Base-by-base conservation (phyloP, 495 filamentous ascomycete genomes). In the Pseudoneurospora amorphoporcata region DNA sequence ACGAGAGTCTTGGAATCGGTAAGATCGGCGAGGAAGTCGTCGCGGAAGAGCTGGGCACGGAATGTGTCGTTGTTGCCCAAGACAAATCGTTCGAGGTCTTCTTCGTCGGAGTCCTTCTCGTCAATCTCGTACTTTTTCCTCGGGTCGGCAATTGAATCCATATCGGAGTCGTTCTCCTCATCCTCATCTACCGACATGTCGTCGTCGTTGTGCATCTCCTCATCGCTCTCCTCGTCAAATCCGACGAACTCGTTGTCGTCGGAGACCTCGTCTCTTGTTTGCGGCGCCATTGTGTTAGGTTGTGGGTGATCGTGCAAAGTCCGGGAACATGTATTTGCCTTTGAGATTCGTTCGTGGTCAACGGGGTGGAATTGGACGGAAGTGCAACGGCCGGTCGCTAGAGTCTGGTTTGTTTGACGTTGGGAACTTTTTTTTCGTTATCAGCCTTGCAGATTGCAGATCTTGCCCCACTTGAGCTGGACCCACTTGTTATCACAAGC, bases 31-130 rank as follows among this genome's bases (percentile, higher is more conserved):
- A 77, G 73, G 0, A 75, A 76, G 35, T 82, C 79, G 69, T 81
- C 76, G 73, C 82, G 80, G 72, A 90, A 89, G 75, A 97, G 83
- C 68, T 88, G 90, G 53, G 88, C 86, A 65, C 88, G 87, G 79
- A 97, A 97, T 38, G 90, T 92, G n/a, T 87, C 87, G 58, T 90
- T 86, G 77, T 95, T 92, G 39, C 95, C 95, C 69, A 98, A 92
- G 3, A 98, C 90, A 72, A 97, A 84, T 73, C 88, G 86, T 82
- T 97, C 94, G 17, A 98, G 87, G 79, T 93, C 93, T 76, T 88
- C 87, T 78, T 98, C 95, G 40, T 90, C 88, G 70, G 86, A 89
- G 76, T 96, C 93, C 79, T 94, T 95, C 58, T 91, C 90, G 17
- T 84, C 75, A 35, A 70, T 76, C 43, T 73, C 74, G 58, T 76